phyloP scores from a whole-genome alignment of 1,284 basidiomycete species.

The Meira miltonrushii region DNA sequence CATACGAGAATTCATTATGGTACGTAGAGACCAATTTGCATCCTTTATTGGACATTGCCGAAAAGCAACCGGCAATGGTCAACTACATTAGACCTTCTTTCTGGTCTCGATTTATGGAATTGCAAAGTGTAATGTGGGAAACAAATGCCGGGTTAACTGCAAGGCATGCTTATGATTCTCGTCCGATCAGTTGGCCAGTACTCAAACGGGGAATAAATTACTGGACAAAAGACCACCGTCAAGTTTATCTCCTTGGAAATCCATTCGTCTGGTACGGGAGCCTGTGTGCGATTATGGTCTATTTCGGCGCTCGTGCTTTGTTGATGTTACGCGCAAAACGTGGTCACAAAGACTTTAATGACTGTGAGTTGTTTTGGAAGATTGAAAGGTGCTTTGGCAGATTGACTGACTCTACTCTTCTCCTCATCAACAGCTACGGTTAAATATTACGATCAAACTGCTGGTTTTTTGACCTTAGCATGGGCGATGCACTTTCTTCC shows the following conservation, averaged over 20 bases:
- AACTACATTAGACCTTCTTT: conserved; percentile 85
- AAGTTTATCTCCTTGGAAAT: conserved; percentile 96
- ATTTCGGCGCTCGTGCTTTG: conserved; percentile 85
- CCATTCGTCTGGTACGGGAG: conserved; percentile 90
- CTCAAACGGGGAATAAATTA: conserved; percentile 86
- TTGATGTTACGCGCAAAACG: conserved; percentile 83
- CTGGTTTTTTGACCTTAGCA: conserved; percentile 86
- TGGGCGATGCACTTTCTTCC: conserved; percentile 96
- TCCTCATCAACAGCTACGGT: conserved; percentile 63
- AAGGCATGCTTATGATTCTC: conserved; percentile 87
- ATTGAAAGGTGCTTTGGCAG: not conserved
- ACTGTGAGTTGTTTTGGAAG: conserved; percentile 60
- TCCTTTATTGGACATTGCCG: conserved; percentile 48
- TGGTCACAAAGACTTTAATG: conserved; percentile 83
- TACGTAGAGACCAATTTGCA: conserved; percentile 83
- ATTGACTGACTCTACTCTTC: not conserved
- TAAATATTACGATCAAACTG: conserved; percentile 81
- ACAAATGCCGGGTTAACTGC: conserved; percentile 94
- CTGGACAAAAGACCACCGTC: conserved; percentile 88
- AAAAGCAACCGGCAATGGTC: conserved; percentile 15
- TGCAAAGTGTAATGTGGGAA: conserved; percentile 96
- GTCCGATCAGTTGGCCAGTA: conserved; percentile 81
- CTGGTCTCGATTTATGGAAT: conserved; percentile 80
- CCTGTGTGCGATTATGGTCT: conserved; percentile 76
- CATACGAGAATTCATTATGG: conserved; percentile 75